Conservation (phyloP, 495 filamentous ascomycete species). For the Penicillium nucicola region DNA sequence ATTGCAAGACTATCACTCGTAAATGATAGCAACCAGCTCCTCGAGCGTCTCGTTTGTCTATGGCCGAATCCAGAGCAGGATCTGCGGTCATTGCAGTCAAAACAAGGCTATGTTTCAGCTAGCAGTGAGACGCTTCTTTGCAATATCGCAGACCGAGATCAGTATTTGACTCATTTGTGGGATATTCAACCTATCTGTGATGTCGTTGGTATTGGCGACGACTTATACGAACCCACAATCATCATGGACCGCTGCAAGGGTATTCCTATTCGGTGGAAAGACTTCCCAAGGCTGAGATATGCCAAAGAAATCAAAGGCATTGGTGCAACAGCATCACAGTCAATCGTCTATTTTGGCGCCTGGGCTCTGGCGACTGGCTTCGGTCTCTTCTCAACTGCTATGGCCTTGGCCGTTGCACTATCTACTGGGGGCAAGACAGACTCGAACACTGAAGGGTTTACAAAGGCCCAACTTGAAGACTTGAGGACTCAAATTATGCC, state of each 20-base stretch:
- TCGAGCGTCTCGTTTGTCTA: constrained; percentile 5
- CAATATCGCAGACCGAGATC: constrained; percentile 13
- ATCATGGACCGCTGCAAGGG: constrained; percentile 11
- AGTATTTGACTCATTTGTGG: constrained; percentile 11
- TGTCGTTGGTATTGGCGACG: constrained; percentile 13
- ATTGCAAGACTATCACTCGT: constrained; percentile 8
- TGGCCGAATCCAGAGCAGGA: neutral
- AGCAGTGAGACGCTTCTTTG: constrained; percentile 5
- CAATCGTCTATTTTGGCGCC: constrained; percentile 4
- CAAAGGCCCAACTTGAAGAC: too few relatives aligned
- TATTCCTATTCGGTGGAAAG: constrained; percentile 15
- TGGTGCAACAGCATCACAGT: constrained; percentile 5
- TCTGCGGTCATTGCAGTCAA: neutral
- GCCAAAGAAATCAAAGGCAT: constrained; percentile 3
- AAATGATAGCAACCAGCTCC: constrained; percentile 7
- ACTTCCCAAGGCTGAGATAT: constrained; percentile 10
- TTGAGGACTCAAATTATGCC: too few relatives aligned
- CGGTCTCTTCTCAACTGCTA: constrained; percentile 2
- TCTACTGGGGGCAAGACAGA: too few relatives aligned
- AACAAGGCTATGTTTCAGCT: neutral
- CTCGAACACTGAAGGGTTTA: too few relatives aligned
- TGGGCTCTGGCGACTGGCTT: constrained; percentile 4
- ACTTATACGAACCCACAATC: constrained; percentile 8
- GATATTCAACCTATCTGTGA: constrained; percentile 9
- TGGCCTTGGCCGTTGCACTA: neutral